These are phyloP conservation scores for Paraphaeosphaeria sporulosa DNA, from an alignment of 2,329 filamentous ascomycete genomes.

Conservation along the genomic window DNA sequence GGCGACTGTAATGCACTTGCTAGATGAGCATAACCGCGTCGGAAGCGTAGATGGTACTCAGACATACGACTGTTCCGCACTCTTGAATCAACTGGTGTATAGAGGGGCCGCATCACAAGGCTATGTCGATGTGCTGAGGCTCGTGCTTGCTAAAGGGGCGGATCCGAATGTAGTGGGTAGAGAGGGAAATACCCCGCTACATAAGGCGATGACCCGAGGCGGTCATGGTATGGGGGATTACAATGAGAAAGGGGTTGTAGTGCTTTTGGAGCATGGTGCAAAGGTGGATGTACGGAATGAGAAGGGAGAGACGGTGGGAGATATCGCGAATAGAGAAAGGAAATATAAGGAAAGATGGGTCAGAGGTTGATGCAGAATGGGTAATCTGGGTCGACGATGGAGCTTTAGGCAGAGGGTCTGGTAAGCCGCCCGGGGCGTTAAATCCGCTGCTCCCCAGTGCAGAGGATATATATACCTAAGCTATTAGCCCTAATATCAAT, in stretches of 20 bases:
- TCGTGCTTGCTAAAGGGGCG: conserved; percentile 4
- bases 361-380: conserved; percentile 1
- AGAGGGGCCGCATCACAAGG: neutral
- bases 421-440: too few species aligned
- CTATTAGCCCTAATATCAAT: too few species aligned
- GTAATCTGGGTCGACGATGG: too few species aligned
- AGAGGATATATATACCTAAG: too few species aligned
- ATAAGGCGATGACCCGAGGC: too few species aligned
- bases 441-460: too few species aligned
- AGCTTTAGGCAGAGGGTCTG: too few species aligned
- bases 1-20: too few species aligned
- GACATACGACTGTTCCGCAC: neutral
- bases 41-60: too few species aligned
- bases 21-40: too few species aligned
- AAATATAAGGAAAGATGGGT: neutral
- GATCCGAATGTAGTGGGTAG: neutral
- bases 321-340: neutral
- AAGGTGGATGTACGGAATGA: neutral
- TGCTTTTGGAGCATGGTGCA: neutral
- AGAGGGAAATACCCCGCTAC: neutral
- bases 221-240: neutral
- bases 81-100: neutral
- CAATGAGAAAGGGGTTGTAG: neutral
- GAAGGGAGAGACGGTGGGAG: neutral
- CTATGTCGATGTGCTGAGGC: neutral